Conservation (phyloP, 2,329 filamentous ascomycete genomes). For the Dactylella cylindrospora region DNA sequence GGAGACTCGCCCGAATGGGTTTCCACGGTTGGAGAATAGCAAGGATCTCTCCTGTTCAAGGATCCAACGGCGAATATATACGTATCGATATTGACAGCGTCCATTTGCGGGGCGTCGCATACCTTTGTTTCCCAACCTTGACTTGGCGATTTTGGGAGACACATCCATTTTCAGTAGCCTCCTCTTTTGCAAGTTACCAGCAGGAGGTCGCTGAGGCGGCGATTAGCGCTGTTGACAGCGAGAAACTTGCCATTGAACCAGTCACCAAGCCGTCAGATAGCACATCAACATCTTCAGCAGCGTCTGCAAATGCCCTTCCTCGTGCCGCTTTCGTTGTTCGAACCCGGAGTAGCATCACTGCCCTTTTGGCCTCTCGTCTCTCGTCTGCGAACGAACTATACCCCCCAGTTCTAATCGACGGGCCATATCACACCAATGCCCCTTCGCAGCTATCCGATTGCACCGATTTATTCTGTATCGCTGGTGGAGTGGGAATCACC, state of each 20-base stretch:
- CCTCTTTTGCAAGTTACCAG: constrained; percentile 22
- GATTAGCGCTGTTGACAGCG: background rate
- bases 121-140: constrained; percentile 52
- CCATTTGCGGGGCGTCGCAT: constrained; percentile 49
- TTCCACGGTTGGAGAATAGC: constrained; percentile 45
- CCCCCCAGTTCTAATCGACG: constrained; percentile 18
- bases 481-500: constrained; percentile 51
- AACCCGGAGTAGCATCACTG: constrained; percentile 10
- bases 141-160: constrained; percentile 53
- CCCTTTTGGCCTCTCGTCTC: constrained; percentile 5
- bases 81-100: constrained; percentile 47
- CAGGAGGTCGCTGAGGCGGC: background rate
- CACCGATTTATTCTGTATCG: constrained; percentile 49
- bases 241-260: constrained; percentile 1
- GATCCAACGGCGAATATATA: constrained; percentile 50
- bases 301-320: background rate
- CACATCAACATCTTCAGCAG: constrained; percentile 2
- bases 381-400: background rate
- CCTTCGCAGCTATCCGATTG: constrained; percentile 46
- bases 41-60: constrained; percentile 47
- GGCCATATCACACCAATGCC: constrained; percentile 38
- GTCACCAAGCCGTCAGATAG: background rate
- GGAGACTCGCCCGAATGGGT: constrained; percentile 49
- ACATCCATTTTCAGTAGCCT: constrained; percentile 52
- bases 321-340: constrained; percentile 8